These are phyloP conservation scores for Puccinia polysora DNA, from an alignment of 1,284 basidiomycete genomes.

Conservation along the genomic window DNA sequence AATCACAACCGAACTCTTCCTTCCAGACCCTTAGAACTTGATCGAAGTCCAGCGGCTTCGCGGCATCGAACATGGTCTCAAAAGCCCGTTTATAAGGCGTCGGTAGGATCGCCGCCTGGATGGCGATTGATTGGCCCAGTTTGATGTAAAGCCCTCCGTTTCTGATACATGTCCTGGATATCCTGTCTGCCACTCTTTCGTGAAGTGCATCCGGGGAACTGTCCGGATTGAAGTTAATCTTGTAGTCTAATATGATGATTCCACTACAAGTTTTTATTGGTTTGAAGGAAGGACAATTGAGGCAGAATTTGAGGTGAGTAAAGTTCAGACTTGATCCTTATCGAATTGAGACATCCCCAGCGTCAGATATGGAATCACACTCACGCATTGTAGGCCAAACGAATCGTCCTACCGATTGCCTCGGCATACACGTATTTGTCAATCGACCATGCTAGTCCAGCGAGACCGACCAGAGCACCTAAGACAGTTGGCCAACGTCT, in stretches of 20 bases:
- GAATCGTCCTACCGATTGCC: conserved; percentile 7
- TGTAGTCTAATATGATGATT: conserved; percentile 55
- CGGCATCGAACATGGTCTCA: conserved; percentile 73
- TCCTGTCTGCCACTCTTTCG: conserved; percentile 69
- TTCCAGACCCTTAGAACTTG: conserved; percentile 67
- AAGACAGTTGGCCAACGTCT: too few species aligned
- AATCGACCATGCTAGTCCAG: conserved; percentile 1
- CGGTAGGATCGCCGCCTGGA: conserved; percentile 76
- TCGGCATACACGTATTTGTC: conserved; percentile 26
- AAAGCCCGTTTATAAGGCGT: conserved; percentile 75
- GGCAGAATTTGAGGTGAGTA: not conserved
- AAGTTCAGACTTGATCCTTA: not conserved
- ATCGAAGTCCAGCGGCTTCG: conserved; percentile 71
- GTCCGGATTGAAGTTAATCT: conserved; percentile 69
- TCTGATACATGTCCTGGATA: conserved; percentile 68
- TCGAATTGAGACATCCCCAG: too few species aligned
- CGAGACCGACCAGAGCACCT: not conserved
- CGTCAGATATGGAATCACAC: not conserved
- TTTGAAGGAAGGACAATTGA: not conserved
- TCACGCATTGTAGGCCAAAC: conserved; percentile 41
- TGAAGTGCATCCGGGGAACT: conserved; percentile 65
- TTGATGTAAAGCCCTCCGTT: conserved; percentile 88
- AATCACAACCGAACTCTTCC: conserved; percentile 63
- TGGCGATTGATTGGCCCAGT: conserved; percentile 67
- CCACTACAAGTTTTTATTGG: too few species aligned